These are phyloP conservation scores for Breynia disticha DNA, from an alignment of 441 rosid species.

Conservation along the genomic window DNA sequence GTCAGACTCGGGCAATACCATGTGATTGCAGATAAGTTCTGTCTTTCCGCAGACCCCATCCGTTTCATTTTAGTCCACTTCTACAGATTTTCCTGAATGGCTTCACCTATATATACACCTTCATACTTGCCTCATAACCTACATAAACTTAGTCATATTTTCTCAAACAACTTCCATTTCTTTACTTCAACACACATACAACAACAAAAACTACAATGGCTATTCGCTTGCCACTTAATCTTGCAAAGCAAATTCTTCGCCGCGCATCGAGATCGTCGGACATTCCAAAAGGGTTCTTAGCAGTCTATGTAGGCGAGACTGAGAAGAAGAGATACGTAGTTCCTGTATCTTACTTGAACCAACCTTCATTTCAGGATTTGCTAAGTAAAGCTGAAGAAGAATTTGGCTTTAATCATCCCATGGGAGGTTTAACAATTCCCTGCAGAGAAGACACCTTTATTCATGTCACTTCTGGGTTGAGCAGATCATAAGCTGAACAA, in stretches of 20 bases:
- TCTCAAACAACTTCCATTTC: background rate
- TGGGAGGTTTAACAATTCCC: constrained; percentile 9
- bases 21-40: background rate
- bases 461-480: background rate
- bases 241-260: constrained; percentile 3
- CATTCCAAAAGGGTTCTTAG: constrained; percentile 7
- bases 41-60: constrained; percentile 1
- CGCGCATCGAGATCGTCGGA: background rate
- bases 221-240: background rate
- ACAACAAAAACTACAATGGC: constrained; percentile 4
- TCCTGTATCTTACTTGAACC: constrained; percentile 4
- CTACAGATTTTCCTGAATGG: background rate
- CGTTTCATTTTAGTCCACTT: background rate
- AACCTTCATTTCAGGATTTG: constrained; percentile 11
- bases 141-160: background rate
- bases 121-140: background rate
- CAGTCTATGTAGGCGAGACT: constrained; percentile 5
- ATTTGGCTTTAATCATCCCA: constrained; percentile 9
- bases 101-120: background rate
- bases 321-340: constrained; percentile 10
- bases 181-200: background rate
- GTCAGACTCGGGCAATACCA: constrained; percentile 8
- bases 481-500: background rate
- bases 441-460: constrained; percentile 9
- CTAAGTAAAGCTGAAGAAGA: constrained; percentile 5